Base-by-base conservation (phyloP, 208 protist species). In the Wallacemonas sp. region DNA sequence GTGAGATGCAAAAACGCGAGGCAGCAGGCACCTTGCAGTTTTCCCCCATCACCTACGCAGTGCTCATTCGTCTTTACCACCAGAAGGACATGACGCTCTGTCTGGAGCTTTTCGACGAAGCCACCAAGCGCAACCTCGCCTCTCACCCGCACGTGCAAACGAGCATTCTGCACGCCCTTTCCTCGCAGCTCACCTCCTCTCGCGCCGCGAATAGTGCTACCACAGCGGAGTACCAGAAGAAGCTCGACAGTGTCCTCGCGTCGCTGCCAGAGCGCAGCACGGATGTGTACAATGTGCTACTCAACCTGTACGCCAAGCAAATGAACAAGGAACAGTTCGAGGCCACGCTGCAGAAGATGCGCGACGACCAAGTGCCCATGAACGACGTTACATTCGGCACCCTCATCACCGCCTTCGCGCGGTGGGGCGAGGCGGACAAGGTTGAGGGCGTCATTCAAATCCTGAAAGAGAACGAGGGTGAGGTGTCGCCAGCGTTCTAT, bases 351-450 rank as follows among this genome's bases (percentile, higher is more conserved):
- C 72, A 93, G 27, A 89, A 85, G 50, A 91, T 95, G 86, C 81
- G 87, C 55, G 44, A 70, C n/a, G 79, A 93, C 26, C 57, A 68
- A 3, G 76, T 91, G 8, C 54, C 71, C 33, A 93, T 95, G 86
- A 95, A 93, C 74, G 89, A 95, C 58, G 89, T 95, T 32, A 95
- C 89, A 0, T 95, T 93, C 45, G 89, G 89, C 36, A 95, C 89
- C 4, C 71, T 93, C n/a, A 88, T 94, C 39, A 94, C 89, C 38
- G 79, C 81, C 32, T 94, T 89, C 53, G 86, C 79, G 5, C 85
- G 85, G 21, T 92, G 85, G 86, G 83, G 85, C 0, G 74, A 92
- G 26, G 50, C 57, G 21, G 81, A 79, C 8, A 82, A 79, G 69
- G 86, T 94, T 42, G 72, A 80, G 15, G 83, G 85, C 37, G 81